Evolutionary conservation across 2,329 filamentous ascomycete genomes (phyloP), one percentile per base, ranked within the genome.

Genomic region (Colletotrichum plurivorum): DNA sequence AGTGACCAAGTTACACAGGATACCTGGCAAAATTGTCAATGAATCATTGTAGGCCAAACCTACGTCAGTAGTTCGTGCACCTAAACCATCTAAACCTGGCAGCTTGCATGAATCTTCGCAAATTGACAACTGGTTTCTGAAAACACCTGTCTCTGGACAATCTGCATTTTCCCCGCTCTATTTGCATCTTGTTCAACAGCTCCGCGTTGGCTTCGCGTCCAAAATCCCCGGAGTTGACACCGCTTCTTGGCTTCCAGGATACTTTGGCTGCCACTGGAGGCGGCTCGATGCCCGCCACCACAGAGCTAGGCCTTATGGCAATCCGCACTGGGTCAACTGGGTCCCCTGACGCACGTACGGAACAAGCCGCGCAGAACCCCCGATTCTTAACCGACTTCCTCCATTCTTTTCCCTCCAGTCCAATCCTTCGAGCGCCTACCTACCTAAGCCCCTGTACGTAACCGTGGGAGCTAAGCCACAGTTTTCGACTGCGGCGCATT

Each of bases 311-410:
- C 49, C 49, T 62, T 22, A 20, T 48, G n/a, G 49, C 49, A 62
- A 45, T 62, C 49, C 59, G 59, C 59, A 62, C 59, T 62, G 59
- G 48, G 49, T 31, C 27, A 39, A 36, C 59, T 54, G 22, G 59
- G 39, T 54, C 59, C 39, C 59, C 13, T 45, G 22, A 22, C 13
- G 22, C 60, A 51, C 12, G 16, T 56, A 22, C 60, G 60, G 60
- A 63, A 56, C 20, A 63, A 63, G 52, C 60, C 60, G 60, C 18
- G 31, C n/a, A 41, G 41, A 49, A 36, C 59, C 39, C 31, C 41
- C 58, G 49, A 51, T 49, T 41, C 27, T 46, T 22, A 20, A 22
- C 60, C 51, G 60, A 48, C 51, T 53, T 56, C 18, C 36, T 56
- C 18, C 13, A 22, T n/a, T 13, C 53, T 15, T 20, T 54, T n/a